A percentile compares a stretch with the other conserved stretches of the same genome.
These are phyloP conservation scores for Didymella pomorum DNA, from an alignment of 2,329 filamentous ascomycete species.

Conservation along the genomic window DNA sequence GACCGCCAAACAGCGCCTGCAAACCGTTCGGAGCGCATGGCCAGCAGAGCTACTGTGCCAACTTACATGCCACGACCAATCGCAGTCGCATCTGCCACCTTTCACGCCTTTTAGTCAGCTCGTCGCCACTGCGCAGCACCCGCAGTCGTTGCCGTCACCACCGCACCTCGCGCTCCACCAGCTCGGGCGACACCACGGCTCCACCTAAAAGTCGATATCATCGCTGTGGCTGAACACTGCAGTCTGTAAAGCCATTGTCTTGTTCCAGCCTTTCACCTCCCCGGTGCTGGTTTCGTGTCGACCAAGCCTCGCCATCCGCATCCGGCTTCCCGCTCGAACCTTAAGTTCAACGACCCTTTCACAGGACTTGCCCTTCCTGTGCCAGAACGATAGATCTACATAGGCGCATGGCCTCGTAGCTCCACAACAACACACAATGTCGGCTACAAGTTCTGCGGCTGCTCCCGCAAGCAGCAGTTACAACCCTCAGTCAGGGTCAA, in stretches of 20 bases:
- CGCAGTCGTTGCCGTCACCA: slow-evolving; percentile 41
- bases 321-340: slow-evolving; percentile 13
- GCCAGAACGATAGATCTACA: slow-evolving; percentile 9
- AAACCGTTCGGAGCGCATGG: slow-evolving; percentile 35
- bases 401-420: slow-evolving; percentile 31
- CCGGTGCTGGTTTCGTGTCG: slow-evolving; percentile 12
- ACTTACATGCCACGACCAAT: slow-evolving; percentile 27
- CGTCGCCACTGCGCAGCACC: slow-evolving; percentile 33
- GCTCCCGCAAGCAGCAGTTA: slow-evolving; percentile 2
- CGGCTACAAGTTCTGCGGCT: slow-evolving; percentile 26
- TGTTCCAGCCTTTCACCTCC: slow-evolving; percentile 3
- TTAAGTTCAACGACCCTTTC: neutral
- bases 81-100: slow-evolving; percentile 22
- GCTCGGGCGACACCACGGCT: slow-evolving; percentile 13
- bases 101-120: slow-evolving; percentile 23
- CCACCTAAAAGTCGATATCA: slow-evolving; percentile 10
- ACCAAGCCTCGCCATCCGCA: slow-evolving; percentile 14
- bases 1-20: slow-evolving; percentile 19
- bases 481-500: slow-evolving; percentile 8
- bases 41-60: slow-evolving; percentile 23
- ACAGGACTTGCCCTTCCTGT: slow-evolving; percentile 1
- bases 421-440: slow-evolving; percentile 28
- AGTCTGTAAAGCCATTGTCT: neutral
- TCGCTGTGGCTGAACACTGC: slow-evolving; percentile 8
- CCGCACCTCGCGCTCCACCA: slow-evolving; percentile 15